A percentile compares a stretch with the other conserved stretches of the same genome.
Conservation (phyloP, 2,329 filamentous ascomycete species). For the Emmonsia crescens region DNA sequence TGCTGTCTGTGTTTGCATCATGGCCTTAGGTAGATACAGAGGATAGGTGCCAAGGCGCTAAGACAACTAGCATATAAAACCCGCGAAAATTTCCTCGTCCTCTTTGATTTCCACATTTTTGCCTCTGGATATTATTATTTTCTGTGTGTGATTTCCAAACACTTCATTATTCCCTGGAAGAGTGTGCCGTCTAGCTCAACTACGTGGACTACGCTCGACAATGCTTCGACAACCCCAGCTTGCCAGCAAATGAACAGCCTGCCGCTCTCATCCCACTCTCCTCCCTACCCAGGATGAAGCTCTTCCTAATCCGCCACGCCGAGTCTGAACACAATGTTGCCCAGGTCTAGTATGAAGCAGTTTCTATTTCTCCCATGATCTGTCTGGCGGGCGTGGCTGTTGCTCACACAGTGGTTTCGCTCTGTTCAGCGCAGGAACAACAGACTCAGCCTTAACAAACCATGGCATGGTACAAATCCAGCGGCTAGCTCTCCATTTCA, state of each 20-base stretch:
- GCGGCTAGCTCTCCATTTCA: conserved; percentile 57
- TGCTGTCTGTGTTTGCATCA: too few relatives aligned
- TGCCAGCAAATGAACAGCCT: background rate
- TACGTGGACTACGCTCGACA: too few relatives aligned
- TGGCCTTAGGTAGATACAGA: too few relatives aligned
- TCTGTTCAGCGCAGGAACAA: conserved; percentile 56
- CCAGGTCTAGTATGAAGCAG: conserved; percentile 34
- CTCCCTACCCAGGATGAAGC: conserved; percentile 37
- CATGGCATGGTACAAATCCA: conserved; percentile 72
- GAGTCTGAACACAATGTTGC: conserved; percentile 80
- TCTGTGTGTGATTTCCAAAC: background rate
- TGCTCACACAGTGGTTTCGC: background rate
- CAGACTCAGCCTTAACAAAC: conserved; percentile 67
- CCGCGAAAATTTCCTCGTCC: background rate
- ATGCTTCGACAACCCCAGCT: background rate
- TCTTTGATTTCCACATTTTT: background rate
- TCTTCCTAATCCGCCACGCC: conserved; percentile 74
- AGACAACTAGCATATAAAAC: background rate
- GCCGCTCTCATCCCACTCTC: too few relatives aligned
- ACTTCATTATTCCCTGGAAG: background rate
- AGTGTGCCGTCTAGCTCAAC: background rate
- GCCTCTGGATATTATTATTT: background rate
- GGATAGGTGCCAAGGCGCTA: background rate
- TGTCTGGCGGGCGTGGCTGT: background rate
- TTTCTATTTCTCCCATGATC: background rate